Conservation (phyloP, 768 basidiomycete species). For the Coprinellus micaceus region DNA sequence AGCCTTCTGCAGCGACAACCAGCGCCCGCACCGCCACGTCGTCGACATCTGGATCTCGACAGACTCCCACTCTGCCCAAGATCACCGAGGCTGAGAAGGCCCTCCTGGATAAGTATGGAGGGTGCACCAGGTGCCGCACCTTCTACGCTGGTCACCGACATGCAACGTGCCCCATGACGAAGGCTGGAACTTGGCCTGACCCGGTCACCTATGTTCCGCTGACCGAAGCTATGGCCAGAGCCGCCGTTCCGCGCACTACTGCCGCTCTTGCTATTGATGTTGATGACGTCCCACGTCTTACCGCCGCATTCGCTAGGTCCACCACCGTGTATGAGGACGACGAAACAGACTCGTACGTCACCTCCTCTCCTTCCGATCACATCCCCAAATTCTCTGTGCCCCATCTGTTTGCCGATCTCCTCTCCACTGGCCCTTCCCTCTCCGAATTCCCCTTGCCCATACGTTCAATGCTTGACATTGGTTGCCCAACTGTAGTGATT, state of each 20-base stretch:
- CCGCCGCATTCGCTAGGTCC: background rate
- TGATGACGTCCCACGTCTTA: too few species aligned
- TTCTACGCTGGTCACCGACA: conserved; percentile 12
- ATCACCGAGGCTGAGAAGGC: conserved; percentile 6
- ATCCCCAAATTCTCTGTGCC: background rate
- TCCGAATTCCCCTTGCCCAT: conserved; percentile 7
- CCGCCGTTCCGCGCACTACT: background rate
- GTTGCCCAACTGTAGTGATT: conserved; percentile 22
- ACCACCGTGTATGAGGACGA: background rate
- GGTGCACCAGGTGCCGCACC: conserved; percentile 15
- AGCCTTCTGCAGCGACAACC: too few species aligned
- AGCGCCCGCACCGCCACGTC: too few species aligned
- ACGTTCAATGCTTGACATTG: conserved; percentile 15
- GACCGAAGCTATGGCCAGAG: background rate
- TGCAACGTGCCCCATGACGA: conserved; percentile 2
- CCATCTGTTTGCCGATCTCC: conserved; percentile 1
- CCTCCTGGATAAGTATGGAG: conserved; percentile 13
- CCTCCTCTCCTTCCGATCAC: conserved; percentile 5
- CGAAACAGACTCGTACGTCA: conserved; percentile 1
- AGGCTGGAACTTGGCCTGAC: conserved; percentile 10
- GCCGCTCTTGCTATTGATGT: too few species aligned
- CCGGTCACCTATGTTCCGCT: conserved; percentile 5
- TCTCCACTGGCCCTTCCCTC: conserved; percentile 1
- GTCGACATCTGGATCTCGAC: too few species aligned
- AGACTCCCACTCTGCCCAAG: conserved; percentile 10